A percentile compares a stretch with the other conserved stretches of the same genome.
These are phyloP conservation scores for Clavaria fumosa DNA, from an alignment of 768 basidiomycete species.

Conservation along the genomic window DNA sequence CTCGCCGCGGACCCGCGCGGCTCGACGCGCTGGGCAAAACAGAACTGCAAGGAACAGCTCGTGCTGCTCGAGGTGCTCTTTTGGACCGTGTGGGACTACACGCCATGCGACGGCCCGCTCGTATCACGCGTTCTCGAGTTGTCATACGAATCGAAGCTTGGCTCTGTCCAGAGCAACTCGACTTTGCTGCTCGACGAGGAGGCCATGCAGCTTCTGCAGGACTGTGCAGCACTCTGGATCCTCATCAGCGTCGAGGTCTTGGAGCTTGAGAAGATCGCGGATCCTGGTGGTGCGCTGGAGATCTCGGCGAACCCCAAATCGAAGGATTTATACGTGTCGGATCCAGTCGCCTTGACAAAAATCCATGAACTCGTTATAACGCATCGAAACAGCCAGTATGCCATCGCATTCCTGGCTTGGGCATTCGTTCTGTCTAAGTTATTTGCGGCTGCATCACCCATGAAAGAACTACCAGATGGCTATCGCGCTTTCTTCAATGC, in stretches of 20 bases:
- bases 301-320: slow-evolving; percentile 34
- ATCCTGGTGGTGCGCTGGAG: slow-evolving; percentile 31
- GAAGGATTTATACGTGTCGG: slow-evolving; percentile 39
- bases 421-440: slow-evolving; percentile 63
- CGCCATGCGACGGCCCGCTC: slow-evolving; percentile 45
- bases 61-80: slow-evolving; percentile 77
- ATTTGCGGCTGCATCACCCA: slow-evolving; percentile 26
- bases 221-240: slow-evolving; percentile 64
- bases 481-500: slow-evolving; percentile 42
- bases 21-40: slow-evolving; percentile 57
- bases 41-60: slow-evolving; percentile 64
- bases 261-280: slow-evolving; percentile 58
- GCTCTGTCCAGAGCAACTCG: slow-evolving; percentile 43
- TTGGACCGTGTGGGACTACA: slow-evolving; percentile 73
- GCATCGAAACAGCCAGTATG: slow-evolving; percentile 45
- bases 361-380: slow-evolving; percentile 55
- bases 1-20: slow-evolving; percentile 36
- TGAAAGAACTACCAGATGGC: slow-evolving; percentile 36
- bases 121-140: slow-evolving; percentile 50
- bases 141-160: slow-evolving; percentile 49
- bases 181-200: slow-evolving; percentile 63
- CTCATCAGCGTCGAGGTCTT: slow-evolving; percentile 65
- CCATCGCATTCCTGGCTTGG: slow-evolving; percentile 70
- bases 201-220: slow-evolving; percentile 45
- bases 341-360: slow-evolving; percentile 43